phyloP scores from a whole-genome alignment of 768 basidiomycete species.

The Porpolomopsis calyptriformis region DNA sequence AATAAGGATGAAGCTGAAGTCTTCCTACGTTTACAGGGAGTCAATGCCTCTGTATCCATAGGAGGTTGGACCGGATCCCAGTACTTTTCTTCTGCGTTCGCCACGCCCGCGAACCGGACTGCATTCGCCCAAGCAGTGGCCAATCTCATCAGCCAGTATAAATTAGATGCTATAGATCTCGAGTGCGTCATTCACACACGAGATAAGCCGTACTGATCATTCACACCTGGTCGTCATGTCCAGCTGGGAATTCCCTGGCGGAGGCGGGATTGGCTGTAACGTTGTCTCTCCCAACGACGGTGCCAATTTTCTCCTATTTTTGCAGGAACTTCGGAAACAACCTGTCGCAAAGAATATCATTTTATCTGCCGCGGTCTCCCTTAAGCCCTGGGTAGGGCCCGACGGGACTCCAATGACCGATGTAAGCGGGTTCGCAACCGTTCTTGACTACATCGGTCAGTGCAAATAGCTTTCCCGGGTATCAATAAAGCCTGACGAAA shows the following conservation, averaged over 20 bases:
- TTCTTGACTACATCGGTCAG: constrained; percentile 32
- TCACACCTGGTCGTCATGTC: neutral
- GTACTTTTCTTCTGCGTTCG: constrained; percentile 55
- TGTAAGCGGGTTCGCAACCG: constrained; percentile 48
- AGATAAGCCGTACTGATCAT: neutral
- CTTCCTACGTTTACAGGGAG: constrained; percentile 27
- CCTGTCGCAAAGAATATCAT: constrained; percentile 37
- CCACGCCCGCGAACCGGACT: constrained; percentile 45
- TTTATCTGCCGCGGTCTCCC: constrained; percentile 27
- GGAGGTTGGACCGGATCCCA: constrained; percentile 63
- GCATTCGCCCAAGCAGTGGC: constrained; percentile 51
- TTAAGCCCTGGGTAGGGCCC: constrained; percentile 21
- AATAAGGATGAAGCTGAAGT: neutral
- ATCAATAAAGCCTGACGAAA: too few species aligned
- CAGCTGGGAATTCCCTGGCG: constrained; percentile 67
- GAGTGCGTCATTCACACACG: constrained; percentile 22
- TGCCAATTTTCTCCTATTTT: constrained; percentile 57
- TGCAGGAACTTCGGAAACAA: constrained; percentile 48
- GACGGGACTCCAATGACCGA: constrained; percentile 45
- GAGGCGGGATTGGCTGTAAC: constrained; percentile 51
- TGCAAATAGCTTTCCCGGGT: neutral
- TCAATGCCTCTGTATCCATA: constrained; percentile 46
- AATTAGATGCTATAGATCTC: constrained; percentile 49
- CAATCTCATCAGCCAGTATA: constrained; percentile 36
- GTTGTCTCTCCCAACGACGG: constrained; percentile 38